Conservation (phyloP, 2,329 filamentous ascomycete species). For the Hyphodiscus sp. region DNA sequence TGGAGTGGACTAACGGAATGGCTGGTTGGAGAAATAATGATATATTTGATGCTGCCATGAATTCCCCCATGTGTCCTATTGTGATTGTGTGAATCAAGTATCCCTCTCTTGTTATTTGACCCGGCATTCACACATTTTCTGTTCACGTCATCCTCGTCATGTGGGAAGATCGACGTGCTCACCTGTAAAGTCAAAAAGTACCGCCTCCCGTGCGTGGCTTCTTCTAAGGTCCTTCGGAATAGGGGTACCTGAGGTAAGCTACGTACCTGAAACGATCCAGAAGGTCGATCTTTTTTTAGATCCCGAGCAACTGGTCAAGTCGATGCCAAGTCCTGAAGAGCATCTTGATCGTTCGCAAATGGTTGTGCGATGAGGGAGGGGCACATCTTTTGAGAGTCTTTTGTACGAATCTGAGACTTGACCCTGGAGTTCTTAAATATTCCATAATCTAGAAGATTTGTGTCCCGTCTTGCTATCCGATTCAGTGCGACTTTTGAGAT, state of each 20-base stretch:
- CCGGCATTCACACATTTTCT: background rate
- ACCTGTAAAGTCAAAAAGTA: background rate
- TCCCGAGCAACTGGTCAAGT: background rate
- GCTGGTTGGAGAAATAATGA: background rate
- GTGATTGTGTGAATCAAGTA: background rate
- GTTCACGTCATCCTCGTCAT: background rate
- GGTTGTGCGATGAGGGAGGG: no score
- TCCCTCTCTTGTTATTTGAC: no score
- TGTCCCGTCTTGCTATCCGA: no score
- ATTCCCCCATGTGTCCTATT: background rate
- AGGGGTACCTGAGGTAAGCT: background rate
- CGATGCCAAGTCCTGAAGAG: background rate
- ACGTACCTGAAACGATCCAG: background rate
- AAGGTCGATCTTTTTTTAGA: background rate
- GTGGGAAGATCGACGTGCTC: background rate
- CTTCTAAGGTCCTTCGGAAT: background rate
- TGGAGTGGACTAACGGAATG: background rate
- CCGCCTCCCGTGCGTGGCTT: background rate
- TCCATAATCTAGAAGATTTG: no score
- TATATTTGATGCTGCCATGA: background rate
- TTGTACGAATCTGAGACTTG: no score
- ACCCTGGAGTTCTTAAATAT: no score
- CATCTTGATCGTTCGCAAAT: background rate
- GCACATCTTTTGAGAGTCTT: no score
- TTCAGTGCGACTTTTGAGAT: no score